These are phyloP conservation scores for Globisporangium lucens DNA, from an alignment of 352 stramenopile genomes.

Conservation along the genomic window DNA sequence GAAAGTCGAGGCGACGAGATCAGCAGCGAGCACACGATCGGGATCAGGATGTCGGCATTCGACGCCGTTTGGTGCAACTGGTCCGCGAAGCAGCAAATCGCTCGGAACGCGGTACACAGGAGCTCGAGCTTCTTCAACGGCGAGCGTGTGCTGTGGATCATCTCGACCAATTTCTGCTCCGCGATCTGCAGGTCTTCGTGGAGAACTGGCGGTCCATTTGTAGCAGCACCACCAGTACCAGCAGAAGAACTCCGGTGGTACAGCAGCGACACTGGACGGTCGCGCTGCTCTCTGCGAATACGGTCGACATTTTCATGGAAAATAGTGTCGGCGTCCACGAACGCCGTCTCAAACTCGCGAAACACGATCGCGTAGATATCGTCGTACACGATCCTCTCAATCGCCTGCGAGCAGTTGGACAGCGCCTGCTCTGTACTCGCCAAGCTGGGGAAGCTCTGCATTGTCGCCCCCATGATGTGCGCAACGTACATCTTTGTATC, in stretches of 20 bases:
- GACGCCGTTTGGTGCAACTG: conserved; percentile 54
- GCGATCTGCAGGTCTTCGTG: conserved; percentile 41
- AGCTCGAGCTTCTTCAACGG: conserved; percentile 65
- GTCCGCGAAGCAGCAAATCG: conserved; percentile 67
- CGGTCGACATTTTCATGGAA: conserved; percentile 48
- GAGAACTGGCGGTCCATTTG: conserved; percentile 16
- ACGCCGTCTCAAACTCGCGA: conserved; percentile 41
- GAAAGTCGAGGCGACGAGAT: conserved; percentile 34
- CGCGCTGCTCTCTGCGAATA: conserved; percentile 48
- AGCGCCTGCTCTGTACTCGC: conserved; percentile 48
- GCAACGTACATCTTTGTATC: conserved; percentile 72
- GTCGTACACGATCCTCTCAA: conserved; percentile 65
- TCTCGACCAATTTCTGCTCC: conserved; percentile 34
- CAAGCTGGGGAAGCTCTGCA: conserved; percentile 61
- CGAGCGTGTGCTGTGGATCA: conserved; percentile 48
- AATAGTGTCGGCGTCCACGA: conserved; percentile 36
- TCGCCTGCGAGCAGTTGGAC: conserved; percentile 42
- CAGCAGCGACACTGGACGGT: conserved; percentile 21
- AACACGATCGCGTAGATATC: conserved; percentile 67
- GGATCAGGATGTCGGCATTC: conserved; percentile 71
- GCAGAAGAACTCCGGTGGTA: neutral
- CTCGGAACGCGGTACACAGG: conserved; percentile 54
- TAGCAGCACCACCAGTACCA: neutral
- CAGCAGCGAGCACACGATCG: conserved; percentile 60
- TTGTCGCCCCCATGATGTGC: conserved; percentile 48